Base-by-base conservation (phyloP, 768 basidiomycete species). In the Candolleomyces eurysporus region DNA sequence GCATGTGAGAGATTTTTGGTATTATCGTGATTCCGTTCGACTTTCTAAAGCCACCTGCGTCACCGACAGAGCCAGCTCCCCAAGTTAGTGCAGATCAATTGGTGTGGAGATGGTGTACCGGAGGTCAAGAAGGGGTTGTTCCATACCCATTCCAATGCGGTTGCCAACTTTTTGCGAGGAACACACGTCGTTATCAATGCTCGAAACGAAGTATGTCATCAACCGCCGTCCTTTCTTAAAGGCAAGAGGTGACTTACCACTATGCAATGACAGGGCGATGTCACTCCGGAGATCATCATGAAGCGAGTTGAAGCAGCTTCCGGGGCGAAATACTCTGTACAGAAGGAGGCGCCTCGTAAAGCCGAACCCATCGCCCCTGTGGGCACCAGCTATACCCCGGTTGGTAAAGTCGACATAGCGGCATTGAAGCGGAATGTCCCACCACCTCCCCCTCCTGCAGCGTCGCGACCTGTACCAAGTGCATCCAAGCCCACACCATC, bases 81-180 rank as follows among this genome's bases (percentile, higher is more conserved):
- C 49, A 98, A 97, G 77, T 93, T 96, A 63, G 94, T 98, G 16
- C 92, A 96, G 69, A 90, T 98, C 74, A 93, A 94, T 68, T 97
- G 96, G 96, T 94, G 94, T 66, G 96, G 96, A 48, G 96, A 96
- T 69, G 96, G 96, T 61, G 96, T 98, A 1, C 96, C 96, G 13
- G 93, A 88, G 72, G 80, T 81, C 19, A 90, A 92, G 75, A 98
- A 98, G 72, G 96, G 96, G 8, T 80, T 97, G 22, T 96, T 96
- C 78, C 89, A 93, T 69, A 89, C 87, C 8, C 96, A 98, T 72
- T 86, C 94, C 7, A 82, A 83, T 49, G 83, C 93, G 1, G 90
- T 98, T 9, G 82, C 88, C 46, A 84, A 79, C 60, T 96, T 90
- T 73, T 80, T 98, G 49, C 87, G 87, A 6, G 92, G 92, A 45